phyloP scores from a whole-genome alignment of 75 land plant genomes.

The Pinus albicaulis region DNA sequence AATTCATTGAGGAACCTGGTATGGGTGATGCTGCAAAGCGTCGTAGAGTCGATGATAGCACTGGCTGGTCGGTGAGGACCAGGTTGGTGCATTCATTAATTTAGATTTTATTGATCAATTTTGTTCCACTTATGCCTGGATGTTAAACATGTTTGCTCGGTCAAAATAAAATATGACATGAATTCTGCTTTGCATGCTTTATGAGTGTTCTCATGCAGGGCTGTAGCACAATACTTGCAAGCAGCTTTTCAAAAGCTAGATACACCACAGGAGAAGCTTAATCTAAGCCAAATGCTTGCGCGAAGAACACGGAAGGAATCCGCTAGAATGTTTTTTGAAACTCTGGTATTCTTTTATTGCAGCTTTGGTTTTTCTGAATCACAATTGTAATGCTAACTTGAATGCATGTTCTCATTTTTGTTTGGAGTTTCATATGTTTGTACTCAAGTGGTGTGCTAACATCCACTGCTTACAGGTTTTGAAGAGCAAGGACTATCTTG shows the following conservation, averaged over 20 bases:
- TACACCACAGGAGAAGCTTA: slow-evolving; percentile 5
- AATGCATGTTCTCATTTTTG: background rate
- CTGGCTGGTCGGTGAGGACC: slow-evolving; percentile 41
- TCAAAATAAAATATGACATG: too few relatives aligned
- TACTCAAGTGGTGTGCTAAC: background rate
- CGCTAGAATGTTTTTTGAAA: slow-evolving; percentile 51
- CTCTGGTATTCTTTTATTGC: slow-evolving; percentile 17
- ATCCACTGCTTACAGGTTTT: slow-evolving; percentile 18
- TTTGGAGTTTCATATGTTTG: background rate
- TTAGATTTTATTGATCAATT: background rate
- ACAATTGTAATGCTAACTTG: background rate
- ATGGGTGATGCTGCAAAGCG: slow-evolving; percentile 11
- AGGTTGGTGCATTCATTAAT: slow-evolving; percentile 14
- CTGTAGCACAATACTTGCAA: slow-evolving; percentile 37
- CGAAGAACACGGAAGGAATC: slow-evolving; percentile 42
- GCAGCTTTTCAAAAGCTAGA: slow-evolving; percentile 17
- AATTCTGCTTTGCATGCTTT: slow-evolving; percentile 1
- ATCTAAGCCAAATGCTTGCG: slow-evolving; percentile 21
- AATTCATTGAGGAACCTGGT: slow-evolving; percentile 26
- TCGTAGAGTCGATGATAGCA: slow-evolving; percentile 13
- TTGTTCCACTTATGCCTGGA: background rate
- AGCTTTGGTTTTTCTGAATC: background rate
- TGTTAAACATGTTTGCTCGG: background rate
- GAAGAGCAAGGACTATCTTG: slow-evolving; percentile 43
- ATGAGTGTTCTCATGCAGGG: slow-evolving; percentile 22